A percentile compares a stretch with the other conserved stretches of the same genome.
Conservation (phyloP, 768 basidiomycete species). For the Rhizopogon sp. region DNA sequence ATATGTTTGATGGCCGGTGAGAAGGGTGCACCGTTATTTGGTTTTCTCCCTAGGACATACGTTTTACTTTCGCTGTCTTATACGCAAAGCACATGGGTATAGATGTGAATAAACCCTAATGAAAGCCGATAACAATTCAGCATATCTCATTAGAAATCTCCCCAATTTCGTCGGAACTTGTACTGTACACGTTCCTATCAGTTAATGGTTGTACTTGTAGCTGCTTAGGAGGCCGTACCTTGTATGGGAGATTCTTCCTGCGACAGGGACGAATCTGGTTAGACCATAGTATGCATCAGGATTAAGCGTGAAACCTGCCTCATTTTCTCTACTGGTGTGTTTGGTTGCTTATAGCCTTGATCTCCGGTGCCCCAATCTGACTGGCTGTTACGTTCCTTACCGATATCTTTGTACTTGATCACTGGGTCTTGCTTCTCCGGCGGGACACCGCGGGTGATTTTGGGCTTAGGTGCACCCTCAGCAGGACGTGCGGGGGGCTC, state of each 20-base stretch:
- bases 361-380: slow-evolving; percentile 71
- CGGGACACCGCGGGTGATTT: slow-evolving; percentile 52
- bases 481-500: slow-evolving; percentile 19
- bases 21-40: not conserved
- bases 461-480: slow-evolving; percentile 34
- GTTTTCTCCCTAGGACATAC: slow-evolving; percentile 5
- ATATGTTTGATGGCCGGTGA: slow-evolving; percentile 85
- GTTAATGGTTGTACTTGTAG: slow-evolving; percentile 38
- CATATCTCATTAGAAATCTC: slow-evolving; percentile 58
- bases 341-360: slow-evolving; percentile 69
- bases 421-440: slow-evolving; percentile 68
- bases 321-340: slow-evolving; percentile 69
- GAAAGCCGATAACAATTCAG: slow-evolving; percentile 8
- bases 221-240: slow-evolving; percentile 44
- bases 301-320: slow-evolving; percentile 38
- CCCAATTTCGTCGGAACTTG: slow-evolving; percentile 86
- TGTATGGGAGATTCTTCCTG: slow-evolving; percentile 83
- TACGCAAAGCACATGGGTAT: slow-evolving; percentile 18
- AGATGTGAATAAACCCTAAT: slow-evolving; percentile 16
- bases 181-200: slow-evolving; percentile 67
- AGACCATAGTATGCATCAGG: not conserved
- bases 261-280: not conserved
- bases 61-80: slow-evolving; percentile 1
- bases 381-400: slow-evolving; percentile 45
- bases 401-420: slow-evolving; percentile 53